phyloP scores from a whole-genome alignment of 805 yeast genomes.

The Brettanomyces anomalus region DNA sequence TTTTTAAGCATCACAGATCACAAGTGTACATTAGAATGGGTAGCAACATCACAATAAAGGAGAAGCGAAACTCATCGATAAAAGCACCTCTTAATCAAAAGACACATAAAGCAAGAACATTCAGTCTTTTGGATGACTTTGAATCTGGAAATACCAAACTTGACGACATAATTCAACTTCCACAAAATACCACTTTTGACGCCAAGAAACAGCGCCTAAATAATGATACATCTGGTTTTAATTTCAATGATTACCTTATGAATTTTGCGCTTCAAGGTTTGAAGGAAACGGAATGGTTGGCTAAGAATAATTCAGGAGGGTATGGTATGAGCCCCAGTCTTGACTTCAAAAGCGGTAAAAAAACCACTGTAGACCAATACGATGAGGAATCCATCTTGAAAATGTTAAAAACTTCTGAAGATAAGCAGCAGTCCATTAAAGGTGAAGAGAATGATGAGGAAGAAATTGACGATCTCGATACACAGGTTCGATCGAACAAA shows the following conservation, averaged over 20 bases:
- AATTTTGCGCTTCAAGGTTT: slow-evolving; percentile 8
- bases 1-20: too few relatives aligned
- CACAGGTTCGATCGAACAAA: slow-evolving; percentile 23
- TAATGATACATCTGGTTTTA: slow-evolving; percentile 11
- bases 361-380: slow-evolving; percentile 7
- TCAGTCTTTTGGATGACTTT: slow-evolving; percentile 21
- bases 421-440: slow-evolving; percentile 4
- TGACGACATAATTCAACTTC: slow-evolving; percentile 15
- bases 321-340: slow-evolving; percentile 7
- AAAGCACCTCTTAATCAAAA: not conserved
- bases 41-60: too few relatives aligned
- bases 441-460: slow-evolving; percentile 8
- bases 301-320: not conserved
- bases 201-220: not conserved
- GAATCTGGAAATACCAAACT: slow-evolving; percentile 17
- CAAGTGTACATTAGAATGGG: too few relatives aligned
- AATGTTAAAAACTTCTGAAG: slow-evolving; percentile 3
- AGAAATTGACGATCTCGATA: slow-evolving; percentile 23
- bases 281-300: slow-evolving; percentile 1
- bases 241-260: slow-evolving; percentile 21
- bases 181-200: slow-evolving; percentile 1
- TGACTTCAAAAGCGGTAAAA: slow-evolving; percentile 15
- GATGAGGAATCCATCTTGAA: slow-evolving; percentile 5
- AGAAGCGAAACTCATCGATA: too few relatives aligned
- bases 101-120: not conserved